phyloP scores from a whole-genome alignment of 1,284 basidiomycete species.

The Fereydounia khargensis region DNA sequence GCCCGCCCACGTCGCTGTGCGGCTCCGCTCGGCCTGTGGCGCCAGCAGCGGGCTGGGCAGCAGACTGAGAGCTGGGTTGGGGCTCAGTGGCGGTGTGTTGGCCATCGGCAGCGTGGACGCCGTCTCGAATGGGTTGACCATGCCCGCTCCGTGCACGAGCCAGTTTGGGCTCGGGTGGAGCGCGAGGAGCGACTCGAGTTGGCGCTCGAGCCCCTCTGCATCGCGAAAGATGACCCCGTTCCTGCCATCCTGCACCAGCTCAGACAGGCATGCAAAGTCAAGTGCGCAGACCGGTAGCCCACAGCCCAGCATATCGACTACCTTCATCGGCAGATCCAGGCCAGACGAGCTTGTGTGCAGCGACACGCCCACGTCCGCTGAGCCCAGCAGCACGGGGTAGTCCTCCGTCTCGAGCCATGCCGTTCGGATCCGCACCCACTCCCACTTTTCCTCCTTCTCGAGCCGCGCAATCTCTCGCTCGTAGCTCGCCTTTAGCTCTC shows the following conservation, averaged over 20 bases:
- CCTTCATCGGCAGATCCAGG: constrained; percentile 96
- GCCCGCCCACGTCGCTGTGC: constrained; percentile 27
- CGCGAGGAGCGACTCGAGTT: constrained; percentile 63
- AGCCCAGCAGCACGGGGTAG: constrained; percentile 62
- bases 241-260: constrained; percentile 77
- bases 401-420: constrained; percentile 48
- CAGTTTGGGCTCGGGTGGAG: constrained; percentile 14
- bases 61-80: constrained; percentile 29
- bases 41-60: constrained; percentile 23
- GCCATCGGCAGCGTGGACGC: not conserved
- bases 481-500: constrained; percentile 72
- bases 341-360: constrained; percentile 87
- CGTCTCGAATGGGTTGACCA: constrained; percentile 15
- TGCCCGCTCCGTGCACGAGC: constrained; percentile 11
- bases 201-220: constrained; percentile 69
- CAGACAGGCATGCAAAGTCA: constrained; percentile 78
- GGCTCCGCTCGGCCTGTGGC: not conserved
- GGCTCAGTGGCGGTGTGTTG: not conserved
- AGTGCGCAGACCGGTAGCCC: constrained; percentile 87
- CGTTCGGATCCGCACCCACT: constrained; percentile 69
- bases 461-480: constrained; percentile 67
- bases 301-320: constrained; percentile 99
- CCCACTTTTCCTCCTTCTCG: constrained; percentile 71
- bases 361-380: constrained; percentile 86
- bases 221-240: constrained; percentile 79